Conservation (phyloP, 441 rosid genomes). For the Croton setiger region DNA sequence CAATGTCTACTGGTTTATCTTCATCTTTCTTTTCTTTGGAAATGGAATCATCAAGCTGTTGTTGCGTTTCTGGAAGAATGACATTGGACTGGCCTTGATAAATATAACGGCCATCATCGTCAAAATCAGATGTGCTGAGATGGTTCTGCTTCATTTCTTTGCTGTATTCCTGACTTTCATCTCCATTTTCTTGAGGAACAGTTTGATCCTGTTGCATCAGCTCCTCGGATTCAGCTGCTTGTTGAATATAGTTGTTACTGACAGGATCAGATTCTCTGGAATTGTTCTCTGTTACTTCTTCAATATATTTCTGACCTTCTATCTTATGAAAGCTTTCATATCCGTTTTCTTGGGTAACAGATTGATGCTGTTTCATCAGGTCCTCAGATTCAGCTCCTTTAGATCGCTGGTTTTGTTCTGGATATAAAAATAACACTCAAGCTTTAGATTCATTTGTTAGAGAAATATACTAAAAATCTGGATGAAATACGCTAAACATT, state of each 20-base stretch:
- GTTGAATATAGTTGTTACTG: no score
- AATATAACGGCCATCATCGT: no score
- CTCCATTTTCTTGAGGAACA: no score
- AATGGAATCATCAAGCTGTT: background rate
- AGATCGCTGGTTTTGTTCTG: slow-evolving; percentile 21
- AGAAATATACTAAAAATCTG: no score
- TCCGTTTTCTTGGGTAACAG: background rate
- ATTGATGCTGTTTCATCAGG: background rate
- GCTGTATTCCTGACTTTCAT: no score
- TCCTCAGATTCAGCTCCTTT: slow-evolving; percentile 3
- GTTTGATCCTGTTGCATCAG: no score
- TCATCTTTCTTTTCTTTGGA: slow-evolving; percentile 10
- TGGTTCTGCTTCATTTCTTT: no score
- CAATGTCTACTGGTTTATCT: background rate
- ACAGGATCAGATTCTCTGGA: slow-evolving; percentile 13
- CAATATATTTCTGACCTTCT: no score
- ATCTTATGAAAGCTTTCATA: no score
- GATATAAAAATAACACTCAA: background rate
- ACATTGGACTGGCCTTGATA: slow-evolving; percentile 8
- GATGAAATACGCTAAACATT: no score
- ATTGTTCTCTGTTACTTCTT: slow-evolving; percentile 6
- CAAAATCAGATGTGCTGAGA: no score
- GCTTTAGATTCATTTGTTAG: background rate
- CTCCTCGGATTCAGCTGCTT: background rate
- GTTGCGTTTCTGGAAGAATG: slow-evolving; percentile 17